A percentile compares a stretch with the other conserved stretches of the same genome.
Conservation (phyloP, 495 filamentous ascomycete genomes). For the Achaetomiella virescens region DNA sequence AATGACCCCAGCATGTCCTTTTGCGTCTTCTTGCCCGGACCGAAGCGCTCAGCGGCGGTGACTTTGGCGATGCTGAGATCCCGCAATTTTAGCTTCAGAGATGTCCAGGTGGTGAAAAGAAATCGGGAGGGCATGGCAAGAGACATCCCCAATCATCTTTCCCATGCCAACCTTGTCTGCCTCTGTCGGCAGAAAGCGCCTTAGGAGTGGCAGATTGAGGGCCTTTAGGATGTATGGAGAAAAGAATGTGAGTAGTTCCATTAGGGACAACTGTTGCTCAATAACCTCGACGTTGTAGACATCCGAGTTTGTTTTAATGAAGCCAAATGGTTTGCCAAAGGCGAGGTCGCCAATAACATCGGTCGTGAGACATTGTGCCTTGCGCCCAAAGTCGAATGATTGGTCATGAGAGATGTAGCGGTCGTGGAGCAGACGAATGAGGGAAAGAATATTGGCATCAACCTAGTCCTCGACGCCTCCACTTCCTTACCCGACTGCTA, state of each 20-base stretch:
- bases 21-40: conserved; percentile 18
- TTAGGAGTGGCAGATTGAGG: conserved; percentile 14
- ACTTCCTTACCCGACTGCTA: neutral
- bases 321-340: conserved; percentile 31
- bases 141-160: conserved; percentile 17
- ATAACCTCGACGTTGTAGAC: conserved; percentile 20
- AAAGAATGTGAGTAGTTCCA: conserved; percentile 6
- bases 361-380: conserved; percentile 24
- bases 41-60: conserved; percentile 25
- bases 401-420: conserved; percentile 6
- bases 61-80: conserved; percentile 11
- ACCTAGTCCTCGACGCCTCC: neutral
- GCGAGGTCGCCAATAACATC: conserved; percentile 14
- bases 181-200: conserved; percentile 12
- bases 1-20: conserved; percentile 38
- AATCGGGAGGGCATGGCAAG: neutral
- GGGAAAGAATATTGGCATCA: neutral
- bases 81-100: neutral
- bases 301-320: conserved; percentile 24
- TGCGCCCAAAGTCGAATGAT: conserved; percentile 35
- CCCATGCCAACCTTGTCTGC: conserved; percentile 19
- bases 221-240: conserved; percentile 10
- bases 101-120: neutral
- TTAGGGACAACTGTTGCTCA: conserved; percentile 16
- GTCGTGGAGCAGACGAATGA: neutral